These are phyloP conservation scores for Solanum hybrid DNA, from an alignment of 305 asterid species.

Conservation along the genomic window DNA sequence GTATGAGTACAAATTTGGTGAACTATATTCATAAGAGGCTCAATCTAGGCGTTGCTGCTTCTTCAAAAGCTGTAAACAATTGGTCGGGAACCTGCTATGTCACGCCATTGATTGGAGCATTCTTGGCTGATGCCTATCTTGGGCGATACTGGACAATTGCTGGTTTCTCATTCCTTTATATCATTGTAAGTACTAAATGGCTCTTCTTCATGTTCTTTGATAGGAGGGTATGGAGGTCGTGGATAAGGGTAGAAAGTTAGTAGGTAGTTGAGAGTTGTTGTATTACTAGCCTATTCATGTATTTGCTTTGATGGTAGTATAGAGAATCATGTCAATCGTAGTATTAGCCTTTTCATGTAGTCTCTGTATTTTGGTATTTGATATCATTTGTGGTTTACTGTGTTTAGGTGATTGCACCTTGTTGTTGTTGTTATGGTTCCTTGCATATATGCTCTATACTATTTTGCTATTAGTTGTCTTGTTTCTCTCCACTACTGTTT, in stretches of 20 bases:
- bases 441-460: no score
- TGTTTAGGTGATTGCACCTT: neutral
- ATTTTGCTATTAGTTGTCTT: no score
- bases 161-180: slow-evolving; percentile 36
- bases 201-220: neutral
- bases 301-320: neutral
- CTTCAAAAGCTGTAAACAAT: slow-evolving; percentile 36
- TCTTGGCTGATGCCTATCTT: slow-evolving; percentile 56
- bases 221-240: neutral
- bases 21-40: slow-evolving; percentile 21
- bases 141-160: slow-evolving; percentile 68
- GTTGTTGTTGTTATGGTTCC: no score
- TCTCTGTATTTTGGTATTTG: neutral
- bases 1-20: slow-evolving; percentile 39
- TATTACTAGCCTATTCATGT: neutral
- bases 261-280: neutral
- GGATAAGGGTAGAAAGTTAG: neutral
- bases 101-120: slow-evolving; percentile 66
- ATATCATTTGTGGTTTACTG: neutral
- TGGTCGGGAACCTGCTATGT: slow-evolving; percentile 72
- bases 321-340: neutral
- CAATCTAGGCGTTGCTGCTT: slow-evolving; percentile 13
- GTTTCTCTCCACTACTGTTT: neutral
- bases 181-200: slow-evolving; percentile 23
- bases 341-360: neutral